Evolutionary conservation across 192 early-diverging fungal genomes (phyloP).

Genomic region (Rhizoclosmatium globosum): DNA sequence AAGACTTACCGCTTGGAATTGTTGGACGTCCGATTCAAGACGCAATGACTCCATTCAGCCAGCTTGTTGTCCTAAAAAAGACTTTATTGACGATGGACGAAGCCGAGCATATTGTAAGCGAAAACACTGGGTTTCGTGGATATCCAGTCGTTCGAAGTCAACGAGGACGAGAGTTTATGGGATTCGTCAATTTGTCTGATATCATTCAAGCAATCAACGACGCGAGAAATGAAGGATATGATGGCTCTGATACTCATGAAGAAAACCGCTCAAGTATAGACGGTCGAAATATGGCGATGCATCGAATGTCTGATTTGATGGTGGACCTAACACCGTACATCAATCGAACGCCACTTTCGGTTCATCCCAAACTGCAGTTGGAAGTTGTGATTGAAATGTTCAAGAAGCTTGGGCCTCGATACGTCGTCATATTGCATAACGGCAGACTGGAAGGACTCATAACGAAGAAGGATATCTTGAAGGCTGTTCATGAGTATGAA

Average conservation of each 20-base stretch:
- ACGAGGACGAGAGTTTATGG: constrained; percentile 22
- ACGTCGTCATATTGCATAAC: constrained; percentile 46
- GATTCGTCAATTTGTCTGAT: constrained; percentile 1
- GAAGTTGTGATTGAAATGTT: constrained; percentile 64
- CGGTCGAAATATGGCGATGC: background rate
- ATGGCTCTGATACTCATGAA: background rate
- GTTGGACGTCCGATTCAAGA: constrained; percentile 60
- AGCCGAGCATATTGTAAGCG: constrained; percentile 4
- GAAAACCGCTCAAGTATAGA: background rate
- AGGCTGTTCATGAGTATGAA: constrained; percentile 38
- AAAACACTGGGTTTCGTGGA: constrained; percentile 1
- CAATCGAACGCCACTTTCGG: constrained; percentile 51
- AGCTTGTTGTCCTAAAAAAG: constrained; percentile 45
- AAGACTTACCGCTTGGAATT: constrained; percentile 64
- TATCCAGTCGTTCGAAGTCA: constrained; percentile 29
- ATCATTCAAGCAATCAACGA: constrained; percentile 6
- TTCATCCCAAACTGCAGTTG: constrained; percentile 53
- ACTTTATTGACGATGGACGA: constrained; percentile 48
- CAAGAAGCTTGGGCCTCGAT: constrained; percentile 60
- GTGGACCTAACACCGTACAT: constrained; percentile 38
- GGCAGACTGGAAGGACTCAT: constrained; percentile 53
- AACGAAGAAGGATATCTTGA: constrained; percentile 59
- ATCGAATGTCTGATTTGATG: constrained; percentile 1
- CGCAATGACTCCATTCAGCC: constrained; percentile 70
- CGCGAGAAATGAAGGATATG: constrained; percentile 6